Conservation (phyloP, 2,329 filamentous ascomycete species). For the Shiraia bambusicola region DNA sequence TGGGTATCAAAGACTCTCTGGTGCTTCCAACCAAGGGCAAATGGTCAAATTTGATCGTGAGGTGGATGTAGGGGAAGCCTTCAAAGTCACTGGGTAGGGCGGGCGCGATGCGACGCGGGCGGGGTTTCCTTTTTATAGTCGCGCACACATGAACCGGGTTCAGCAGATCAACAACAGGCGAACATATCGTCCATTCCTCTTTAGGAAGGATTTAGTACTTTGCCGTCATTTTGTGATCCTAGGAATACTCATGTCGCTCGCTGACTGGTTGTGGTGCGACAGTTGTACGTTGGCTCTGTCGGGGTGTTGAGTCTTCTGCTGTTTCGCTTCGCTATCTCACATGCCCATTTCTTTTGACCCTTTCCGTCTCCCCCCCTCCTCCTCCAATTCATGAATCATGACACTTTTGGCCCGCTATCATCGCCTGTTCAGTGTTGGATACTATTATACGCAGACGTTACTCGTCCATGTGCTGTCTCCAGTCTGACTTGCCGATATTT, state of each 20-base stretch:
- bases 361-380: too few species aligned
- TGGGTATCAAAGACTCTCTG: conserved; percentile 24
- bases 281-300: conserved; percentile 18
- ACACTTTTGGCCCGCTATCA: too few species aligned
- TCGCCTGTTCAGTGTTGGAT: too few species aligned
- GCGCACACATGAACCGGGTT: conserved; percentile 26
- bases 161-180: conserved; percentile 35
- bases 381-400: too few species aligned
- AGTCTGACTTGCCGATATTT: too few species aligned
- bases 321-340: conserved; percentile 17
- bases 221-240: conserved; percentile 28
- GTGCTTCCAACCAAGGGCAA: conserved; percentile 39
- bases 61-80: conserved; percentile 26
- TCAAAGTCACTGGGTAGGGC: conserved; percentile 26
- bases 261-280: conserved; percentile 23
- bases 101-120: conserved; percentile 29
- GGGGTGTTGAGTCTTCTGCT: conserved; percentile 25
- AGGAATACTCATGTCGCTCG: conserved; percentile 17
- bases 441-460: too few species aligned
- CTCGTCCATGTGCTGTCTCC: too few species aligned
- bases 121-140: conserved; percentile 32
- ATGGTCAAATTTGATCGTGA: conserved; percentile 21
- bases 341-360: conserved; percentile 16
- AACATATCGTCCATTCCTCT: conserved; percentile 28
- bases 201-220: conserved; percentile 34